A percentile compares a stretch with the other conserved stretches of the same genome.
phyloP scores from a whole-genome alignment of 345 rosid genomes.

The Aethionema arabicum region DNA sequence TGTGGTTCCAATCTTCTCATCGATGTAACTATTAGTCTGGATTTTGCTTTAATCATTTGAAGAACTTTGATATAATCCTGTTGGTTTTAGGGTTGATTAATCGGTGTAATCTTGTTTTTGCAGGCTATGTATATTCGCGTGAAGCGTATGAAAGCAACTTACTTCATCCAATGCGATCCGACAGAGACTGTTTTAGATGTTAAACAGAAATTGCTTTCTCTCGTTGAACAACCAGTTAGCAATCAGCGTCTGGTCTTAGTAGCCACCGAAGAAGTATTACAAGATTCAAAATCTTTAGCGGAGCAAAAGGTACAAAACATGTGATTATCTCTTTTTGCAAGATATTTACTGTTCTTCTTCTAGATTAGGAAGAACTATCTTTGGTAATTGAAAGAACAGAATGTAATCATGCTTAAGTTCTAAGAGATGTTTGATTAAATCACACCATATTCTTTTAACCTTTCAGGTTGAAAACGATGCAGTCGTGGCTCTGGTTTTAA shows the following conservation, averaged over 20 bases:
- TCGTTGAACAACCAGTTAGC: conserved; percentile 62
- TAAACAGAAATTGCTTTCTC: conserved; percentile 67
- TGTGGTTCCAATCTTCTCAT: not conserved
- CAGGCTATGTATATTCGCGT: conserved; percentile 96
- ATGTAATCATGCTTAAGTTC: not conserved
- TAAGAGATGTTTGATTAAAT: not conserved
- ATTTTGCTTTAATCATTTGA: conserved; percentile 8
- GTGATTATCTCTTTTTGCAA: not conserved
- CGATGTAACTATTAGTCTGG: not conserved
- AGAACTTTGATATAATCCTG: not conserved
- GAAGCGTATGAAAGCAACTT: conserved; percentile 79
- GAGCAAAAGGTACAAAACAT: conserved; percentile 62
- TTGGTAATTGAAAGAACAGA: not conserved
- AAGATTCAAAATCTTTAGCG: conserved; percentile 77
- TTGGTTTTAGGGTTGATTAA: conserved; percentile 14
- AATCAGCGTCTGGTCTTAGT: conserved; percentile 70
- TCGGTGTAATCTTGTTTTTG: conserved; percentile 17
- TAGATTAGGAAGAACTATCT: conserved; percentile 11
- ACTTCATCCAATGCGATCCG: conserved; percentile 84
- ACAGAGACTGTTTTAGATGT: conserved; percentile 71
- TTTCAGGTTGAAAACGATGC: conserved; percentile 96
- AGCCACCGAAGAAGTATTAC: conserved; percentile 58
- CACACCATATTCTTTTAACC: not conserved
- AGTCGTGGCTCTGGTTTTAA: conserved; percentile 79
- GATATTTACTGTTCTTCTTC: not conserved